Conservation (phyloP, 2,329 filamentous ascomycete species). For the Diaporthe eres region DNA sequence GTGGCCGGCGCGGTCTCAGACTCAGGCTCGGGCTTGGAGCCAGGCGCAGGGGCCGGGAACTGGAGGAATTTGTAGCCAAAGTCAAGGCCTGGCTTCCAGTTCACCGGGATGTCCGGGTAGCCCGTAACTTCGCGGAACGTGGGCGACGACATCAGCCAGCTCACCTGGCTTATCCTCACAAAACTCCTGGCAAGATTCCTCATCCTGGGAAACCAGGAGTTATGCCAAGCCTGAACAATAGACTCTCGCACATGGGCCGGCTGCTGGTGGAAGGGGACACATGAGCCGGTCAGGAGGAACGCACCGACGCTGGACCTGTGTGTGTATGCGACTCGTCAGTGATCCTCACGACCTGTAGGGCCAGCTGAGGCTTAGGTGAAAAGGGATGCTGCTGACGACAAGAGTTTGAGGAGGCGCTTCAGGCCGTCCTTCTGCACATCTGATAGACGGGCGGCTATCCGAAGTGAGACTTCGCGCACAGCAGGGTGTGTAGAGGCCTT, state of each 20-base stretch:
- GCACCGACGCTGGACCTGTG: slow-evolving; percentile 73
- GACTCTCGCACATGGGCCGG: slow-evolving; percentile 71
- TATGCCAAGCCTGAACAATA: slow-evolving; percentile 75
- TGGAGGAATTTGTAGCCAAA: slow-evolving; percentile 75
- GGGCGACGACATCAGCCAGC: slow-evolving; percentile 69
- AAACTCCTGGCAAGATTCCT: slow-evolving; percentile 70
- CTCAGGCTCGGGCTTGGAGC: neutral
- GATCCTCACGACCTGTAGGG: too few relatives aligned
- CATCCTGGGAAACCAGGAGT: slow-evolving; percentile 67
- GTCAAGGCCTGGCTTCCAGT: slow-evolving; percentile 64
- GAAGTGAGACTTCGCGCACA: slow-evolving; percentile 66
- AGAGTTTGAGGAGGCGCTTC: slow-evolving; percentile 54
- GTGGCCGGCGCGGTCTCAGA: slow-evolving; percentile 59
- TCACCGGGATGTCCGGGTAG: slow-evolving; percentile 67
- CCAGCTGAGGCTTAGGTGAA: too few relatives aligned
- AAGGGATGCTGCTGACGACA: slow-evolving; percentile 56
- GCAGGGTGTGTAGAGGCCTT: slow-evolving; percentile 64
- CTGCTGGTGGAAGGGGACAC: slow-evolving; percentile 73
- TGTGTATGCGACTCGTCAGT: neutral
- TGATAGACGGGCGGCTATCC: slow-evolving; percentile 56
- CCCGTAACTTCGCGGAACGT: slow-evolving; percentile 69
- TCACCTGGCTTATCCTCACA: slow-evolving; percentile 66
- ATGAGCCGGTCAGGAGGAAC: slow-evolving; percentile 77
- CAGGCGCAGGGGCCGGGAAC: slow-evolving; percentile 57
- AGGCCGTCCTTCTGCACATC: slow-evolving; percentile 53